Conservation (phyloP, 768 basidiomycete species). For the Macrolepiota fuliginosa region DNA sequence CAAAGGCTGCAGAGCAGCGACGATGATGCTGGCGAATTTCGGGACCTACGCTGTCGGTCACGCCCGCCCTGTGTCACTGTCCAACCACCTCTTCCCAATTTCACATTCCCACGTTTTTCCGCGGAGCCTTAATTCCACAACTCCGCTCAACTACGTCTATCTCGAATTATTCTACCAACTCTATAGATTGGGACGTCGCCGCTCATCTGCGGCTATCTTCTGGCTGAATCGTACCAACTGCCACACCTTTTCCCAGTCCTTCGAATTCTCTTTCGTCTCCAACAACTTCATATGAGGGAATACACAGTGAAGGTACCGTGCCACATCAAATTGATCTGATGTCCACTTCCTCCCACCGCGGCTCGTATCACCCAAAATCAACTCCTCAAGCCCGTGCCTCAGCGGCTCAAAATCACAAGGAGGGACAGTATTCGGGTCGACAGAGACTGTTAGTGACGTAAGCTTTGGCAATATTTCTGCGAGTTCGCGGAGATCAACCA, state of each 20-base stretch:
- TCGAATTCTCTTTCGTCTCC: not conserved
- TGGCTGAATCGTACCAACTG: not conserved
- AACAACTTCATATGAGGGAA: not conserved
- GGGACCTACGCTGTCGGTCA: conserved; percentile 37
- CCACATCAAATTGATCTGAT: not conserved
- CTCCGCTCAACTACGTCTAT: not conserved
- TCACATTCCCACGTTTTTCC: conserved; percentile 36
- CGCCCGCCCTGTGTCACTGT: conserved; percentile 27
- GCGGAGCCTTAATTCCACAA: conserved; percentile 21
- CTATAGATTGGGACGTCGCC: not conserved
- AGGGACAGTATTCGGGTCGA: not conserved
- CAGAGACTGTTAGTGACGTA: not conserved
- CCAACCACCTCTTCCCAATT: conserved; percentile 43
- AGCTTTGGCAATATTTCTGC: not conserved
- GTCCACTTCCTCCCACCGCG: not conserved
- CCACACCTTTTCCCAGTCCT: not conserved
- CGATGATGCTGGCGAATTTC: conserved; percentile 26
- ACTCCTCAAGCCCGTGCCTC: not conserved
- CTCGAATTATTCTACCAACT: not conserved
- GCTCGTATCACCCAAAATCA: not conserved
- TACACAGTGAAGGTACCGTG: not conserved
- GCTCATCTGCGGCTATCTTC: not conserved
- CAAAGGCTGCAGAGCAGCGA: conserved; percentile 29
- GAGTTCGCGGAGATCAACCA: not conserved
- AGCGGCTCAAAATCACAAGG: not conserved